Percentiles rank a stretch among this genome's conserved stretches.
These are phyloP conservation scores for Capsicum chinense DNA, from an alignment of 257 asterid genomes.

Conservation along the genomic window DNA sequence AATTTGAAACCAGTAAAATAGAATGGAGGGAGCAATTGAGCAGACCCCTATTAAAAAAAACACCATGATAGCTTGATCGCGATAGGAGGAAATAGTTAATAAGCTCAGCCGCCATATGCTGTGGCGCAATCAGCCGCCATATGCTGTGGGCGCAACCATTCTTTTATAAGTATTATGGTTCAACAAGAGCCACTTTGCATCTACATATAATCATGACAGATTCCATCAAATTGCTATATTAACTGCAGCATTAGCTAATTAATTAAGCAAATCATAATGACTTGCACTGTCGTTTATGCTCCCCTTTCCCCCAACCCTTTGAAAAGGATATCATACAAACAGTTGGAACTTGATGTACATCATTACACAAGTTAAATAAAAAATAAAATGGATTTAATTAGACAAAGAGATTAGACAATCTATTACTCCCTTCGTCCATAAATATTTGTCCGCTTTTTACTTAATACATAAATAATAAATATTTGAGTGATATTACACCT, in stretches of 20 bases:
- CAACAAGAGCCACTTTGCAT: not conserved
- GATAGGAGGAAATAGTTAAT: not conserved
- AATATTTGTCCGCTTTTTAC: no score
- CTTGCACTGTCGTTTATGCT: not conserved
- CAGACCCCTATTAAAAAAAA: no score
- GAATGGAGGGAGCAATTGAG: no score
- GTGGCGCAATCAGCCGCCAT: not conserved
- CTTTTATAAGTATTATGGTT: not conserved
- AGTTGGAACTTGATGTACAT: not conserved
- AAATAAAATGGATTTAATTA: not conserved
- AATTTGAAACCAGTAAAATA: no score
- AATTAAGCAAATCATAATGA: slow-evolving; percentile 14
- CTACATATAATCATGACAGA: not conserved
- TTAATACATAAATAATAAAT: no score
- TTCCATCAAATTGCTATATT: not conserved
- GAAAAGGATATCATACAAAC: not conserved
- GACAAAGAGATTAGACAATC: not conserved
- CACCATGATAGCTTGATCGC: not conserved
- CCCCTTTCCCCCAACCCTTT: not conserved
- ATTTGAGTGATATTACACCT: no score
- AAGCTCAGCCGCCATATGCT: not conserved
- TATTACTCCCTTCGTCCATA: not conserved
- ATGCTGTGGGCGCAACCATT: not conserved
- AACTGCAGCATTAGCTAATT: slow-evolving; percentile 8
- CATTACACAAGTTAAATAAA: not conserved